Base-by-base conservation (phyloP, 306 rosid species). In the Herpetospermum pedunculosum region DNA sequence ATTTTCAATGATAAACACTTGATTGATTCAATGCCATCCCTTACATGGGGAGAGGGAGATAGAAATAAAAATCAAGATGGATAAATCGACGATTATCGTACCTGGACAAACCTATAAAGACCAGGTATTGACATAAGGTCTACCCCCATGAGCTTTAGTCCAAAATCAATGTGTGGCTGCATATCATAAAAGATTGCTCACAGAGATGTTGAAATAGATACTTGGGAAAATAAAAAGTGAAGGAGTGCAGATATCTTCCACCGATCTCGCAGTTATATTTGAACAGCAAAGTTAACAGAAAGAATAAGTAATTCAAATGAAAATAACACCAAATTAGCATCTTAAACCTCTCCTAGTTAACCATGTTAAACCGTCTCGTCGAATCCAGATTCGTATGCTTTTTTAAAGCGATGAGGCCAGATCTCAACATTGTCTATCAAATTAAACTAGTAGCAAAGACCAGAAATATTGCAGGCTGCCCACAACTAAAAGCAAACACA, bases 101-200 rank as follows among this genome's bases (percentile, higher is more conserved):
- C 99, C 99, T 94, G 97, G 81, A 91, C 80, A 79, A 81, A 89
- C 81, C 80, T 81, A 77, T 91, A 88, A 75, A 94, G 84, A 78
- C 96, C 96, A 4, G 97, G 97, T 79, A 94, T 89, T 49, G 99
- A 85, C 99, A 94, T 88, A 78, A 91, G 46, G 79, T 94, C 99
- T 44, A 89, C 92, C 74, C 99, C 99, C 41, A 80, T 80, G 70
- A 94, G 53, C 43, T 82, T 82, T 80, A 89, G 44, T 60, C 99
- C 99, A 46, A 94, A 94, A 80, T 94, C 99, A 47, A 94, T 82
- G 63, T 87, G 83, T 29, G 99, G 99, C 99, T 94, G 90, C 82
- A 77, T 52, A 82, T 23, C 35, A 44, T 41, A 28, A 6, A 23
- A 46, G 25, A 69, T 29, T 43, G 74, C 16, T 2, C 30, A 48